These are phyloP conservation scores for Teunomyces lycoperdinae DNA, from an alignment of 805 yeast genomes.

Conservation along the genomic window DNA sequence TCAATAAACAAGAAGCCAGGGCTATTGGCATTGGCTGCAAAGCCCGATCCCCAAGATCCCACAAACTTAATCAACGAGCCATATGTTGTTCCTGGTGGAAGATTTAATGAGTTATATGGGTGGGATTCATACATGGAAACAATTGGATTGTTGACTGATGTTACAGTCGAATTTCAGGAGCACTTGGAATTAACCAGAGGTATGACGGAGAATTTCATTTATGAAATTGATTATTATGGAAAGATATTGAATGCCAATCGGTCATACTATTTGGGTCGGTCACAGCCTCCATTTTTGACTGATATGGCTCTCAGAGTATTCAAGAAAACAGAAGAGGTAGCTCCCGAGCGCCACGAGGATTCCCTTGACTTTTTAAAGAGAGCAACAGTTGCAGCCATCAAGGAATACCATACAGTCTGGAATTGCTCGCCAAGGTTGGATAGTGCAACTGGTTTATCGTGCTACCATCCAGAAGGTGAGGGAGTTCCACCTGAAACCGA, in stretches of 20 bases:
- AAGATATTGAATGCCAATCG: conserved; percentile 93
- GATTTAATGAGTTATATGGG: conserved; percentile 94
- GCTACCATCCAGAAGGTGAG: conserved; percentile 84
- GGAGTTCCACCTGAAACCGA: conserved; percentile 99
- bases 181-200: conserved; percentile 74
- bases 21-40: conserved; percentile 74
- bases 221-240: conserved; percentile 86
- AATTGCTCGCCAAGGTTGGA: conserved; percentile 70
- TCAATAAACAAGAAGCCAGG: conserved; percentile 85
- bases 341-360: conserved; percentile 31
- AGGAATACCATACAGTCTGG: conserved; percentile 86
- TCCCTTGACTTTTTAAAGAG: conserved; percentile 62
- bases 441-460: conserved; percentile 69
- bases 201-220: conserved; percentile 88
- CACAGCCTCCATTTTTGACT: conserved; percentile 96
- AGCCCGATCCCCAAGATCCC: conserved; percentile 53
- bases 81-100: conserved; percentile 95
- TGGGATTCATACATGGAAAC: conserved; percentile 98
- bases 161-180: conserved; percentile 28
- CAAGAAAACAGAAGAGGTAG: conserved; percentile 50
- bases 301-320: conserved; percentile 81
- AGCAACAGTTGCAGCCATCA: conserved; percentile 75
- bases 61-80: conserved; percentile 63
- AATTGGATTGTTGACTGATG: conserved; percentile 71
- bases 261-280: conserved; percentile 82